Evolutionary conservation across 2,329 filamentous ascomycete genomes (phyloP).

Genomic region (Aurifilum marmelostoma): DNA sequence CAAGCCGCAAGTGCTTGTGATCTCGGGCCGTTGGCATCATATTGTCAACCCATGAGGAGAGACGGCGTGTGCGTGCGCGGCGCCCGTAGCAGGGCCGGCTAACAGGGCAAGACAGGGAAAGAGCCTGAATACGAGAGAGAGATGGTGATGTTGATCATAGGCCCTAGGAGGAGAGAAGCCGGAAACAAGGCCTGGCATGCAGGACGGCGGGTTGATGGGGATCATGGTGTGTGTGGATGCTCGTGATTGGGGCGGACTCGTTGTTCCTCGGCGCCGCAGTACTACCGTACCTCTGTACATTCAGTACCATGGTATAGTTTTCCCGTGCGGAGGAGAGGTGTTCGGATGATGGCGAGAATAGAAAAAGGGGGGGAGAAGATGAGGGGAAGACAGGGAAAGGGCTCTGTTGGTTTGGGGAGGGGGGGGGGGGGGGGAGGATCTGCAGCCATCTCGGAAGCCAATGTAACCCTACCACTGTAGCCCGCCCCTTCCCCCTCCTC

Average conservation of each 20-base stretch:
- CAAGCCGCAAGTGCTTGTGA: background rate
- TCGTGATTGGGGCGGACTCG: background rate
- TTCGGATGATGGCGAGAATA: background rate
- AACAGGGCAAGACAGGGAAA: background rate
- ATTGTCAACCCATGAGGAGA: too few species aligned
- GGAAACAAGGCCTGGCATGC: background rate
- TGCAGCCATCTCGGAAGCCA: background rate
- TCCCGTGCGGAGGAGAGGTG: background rate
- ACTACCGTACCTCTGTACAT: background rate
- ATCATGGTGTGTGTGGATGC: background rate
- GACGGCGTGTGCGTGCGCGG: too few species aligned
- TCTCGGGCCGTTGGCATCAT: background rate
- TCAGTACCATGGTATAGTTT: too few species aligned
- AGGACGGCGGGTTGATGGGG: too few species aligned
- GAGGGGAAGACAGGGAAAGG: slow-evolving; percentile 12
- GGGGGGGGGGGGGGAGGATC: background rate
- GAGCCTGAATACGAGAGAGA: background rate
- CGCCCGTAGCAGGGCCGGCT: background rate
- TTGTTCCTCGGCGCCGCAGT: background rate
- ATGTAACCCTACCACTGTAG: slow-evolving; percentile 7
- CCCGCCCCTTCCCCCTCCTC: background rate
- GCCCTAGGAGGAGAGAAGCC: too few species aligned
- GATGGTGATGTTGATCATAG: background rate
- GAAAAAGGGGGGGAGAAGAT: background rate
- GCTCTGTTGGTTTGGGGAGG: too few species aligned